Percentiles rank a stretch among this genome's conserved stretches.
Conservation (phyloP, 371 early-diverging fungal genomes). For the Nematocida homosporus region DNA sequence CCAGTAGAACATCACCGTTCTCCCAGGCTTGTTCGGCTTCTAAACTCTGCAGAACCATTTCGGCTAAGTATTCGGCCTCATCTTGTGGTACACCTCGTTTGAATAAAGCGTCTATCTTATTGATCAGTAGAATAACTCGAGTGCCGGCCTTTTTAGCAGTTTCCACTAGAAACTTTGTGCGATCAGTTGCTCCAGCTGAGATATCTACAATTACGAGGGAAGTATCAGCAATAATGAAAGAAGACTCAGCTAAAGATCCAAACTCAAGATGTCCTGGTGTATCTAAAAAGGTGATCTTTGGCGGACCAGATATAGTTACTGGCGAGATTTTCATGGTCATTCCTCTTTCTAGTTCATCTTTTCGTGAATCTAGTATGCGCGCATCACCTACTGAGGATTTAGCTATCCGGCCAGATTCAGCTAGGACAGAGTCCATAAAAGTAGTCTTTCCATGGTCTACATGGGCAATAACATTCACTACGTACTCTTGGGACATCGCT, state of each 20-base stretch:
- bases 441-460: slow-evolving; percentile 98
- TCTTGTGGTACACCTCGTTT: neutral
- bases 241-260: slow-evolving; percentile 86
- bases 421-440: slow-evolving; percentile 86
- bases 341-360: slow-evolving; percentile 96
- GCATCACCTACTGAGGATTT: slow-evolving; percentile 88
- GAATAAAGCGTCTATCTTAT: slow-evolving; percentile 44
- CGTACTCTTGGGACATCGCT: slow-evolving; percentile 19
- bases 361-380: slow-evolving; percentile 91
- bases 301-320: slow-evolving; percentile 9
- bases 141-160: neutral
- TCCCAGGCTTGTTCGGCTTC: slow-evolving; percentile 22
- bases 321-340: slow-evolving; percentile 91
- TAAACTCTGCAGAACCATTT: slow-evolving; percentile 5
- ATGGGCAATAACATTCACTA: slow-evolving; percentile 81
- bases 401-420: slow-evolving; percentile 91
- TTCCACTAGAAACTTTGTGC: slow-evolving; percentile 32
- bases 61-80: slow-evolving; percentile 24
- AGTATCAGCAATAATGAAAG: slow-evolving; percentile 88
- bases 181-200: slow-evolving; percentile 81
- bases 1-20: slow-evolving; percentile 13
- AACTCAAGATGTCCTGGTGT: slow-evolving; percentile 99
- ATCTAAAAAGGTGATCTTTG: slow-evolving; percentile 75
- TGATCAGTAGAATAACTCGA: slow-evolving; percentile 8
- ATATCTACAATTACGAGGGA: slow-evolving; percentile 91